These are phyloP conservation scores for Naegleria fowleri DNA, from an alignment of 208 protist species.

Conservation along the genomic window DNA sequence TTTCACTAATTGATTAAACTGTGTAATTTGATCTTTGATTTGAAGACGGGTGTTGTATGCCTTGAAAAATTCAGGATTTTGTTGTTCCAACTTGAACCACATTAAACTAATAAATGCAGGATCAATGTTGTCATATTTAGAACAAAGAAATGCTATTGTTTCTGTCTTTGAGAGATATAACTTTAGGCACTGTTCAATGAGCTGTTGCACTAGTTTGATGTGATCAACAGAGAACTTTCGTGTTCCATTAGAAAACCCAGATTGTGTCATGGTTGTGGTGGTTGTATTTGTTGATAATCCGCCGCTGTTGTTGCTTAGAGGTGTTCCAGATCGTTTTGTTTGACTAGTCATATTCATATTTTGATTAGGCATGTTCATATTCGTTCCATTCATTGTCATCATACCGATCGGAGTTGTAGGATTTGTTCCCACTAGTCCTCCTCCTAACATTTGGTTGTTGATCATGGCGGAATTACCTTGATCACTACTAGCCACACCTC, in stretches of 20 bases:
- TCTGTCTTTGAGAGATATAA: neutral
- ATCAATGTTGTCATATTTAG: neutral
- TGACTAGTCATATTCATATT: neutral
- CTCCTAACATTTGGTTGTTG: too few species aligned
- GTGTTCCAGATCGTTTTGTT: neutral
- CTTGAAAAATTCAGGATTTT: slow-evolving; percentile 38
- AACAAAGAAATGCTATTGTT: neutral
- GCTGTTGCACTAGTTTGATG: slow-evolving; percentile 5
- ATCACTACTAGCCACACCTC: too few species aligned
- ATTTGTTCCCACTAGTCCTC: neutral
- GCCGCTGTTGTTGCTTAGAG: neutral
- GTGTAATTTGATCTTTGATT: slow-evolving; percentile 41
- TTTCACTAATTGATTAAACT: slow-evolving; percentile 39
- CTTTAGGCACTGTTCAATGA: slow-evolving; percentile 15
- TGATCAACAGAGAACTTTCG: slow-evolving; percentile 12
- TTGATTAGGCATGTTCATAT: neutral
- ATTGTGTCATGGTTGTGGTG: neutral
- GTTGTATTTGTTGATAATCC: neutral
- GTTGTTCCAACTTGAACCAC: slow-evolving; percentile 34
- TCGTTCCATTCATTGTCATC: neutral
- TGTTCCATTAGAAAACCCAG: neutral
- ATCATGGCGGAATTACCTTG: too few species aligned
- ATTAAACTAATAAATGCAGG: slow-evolving; percentile 1
- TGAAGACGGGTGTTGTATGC: slow-evolving; percentile 33
- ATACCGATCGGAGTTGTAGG: neutral